Conservation (phyloP, 148 eudicot genomes). For the Vaccinium darrowii region DNA sequence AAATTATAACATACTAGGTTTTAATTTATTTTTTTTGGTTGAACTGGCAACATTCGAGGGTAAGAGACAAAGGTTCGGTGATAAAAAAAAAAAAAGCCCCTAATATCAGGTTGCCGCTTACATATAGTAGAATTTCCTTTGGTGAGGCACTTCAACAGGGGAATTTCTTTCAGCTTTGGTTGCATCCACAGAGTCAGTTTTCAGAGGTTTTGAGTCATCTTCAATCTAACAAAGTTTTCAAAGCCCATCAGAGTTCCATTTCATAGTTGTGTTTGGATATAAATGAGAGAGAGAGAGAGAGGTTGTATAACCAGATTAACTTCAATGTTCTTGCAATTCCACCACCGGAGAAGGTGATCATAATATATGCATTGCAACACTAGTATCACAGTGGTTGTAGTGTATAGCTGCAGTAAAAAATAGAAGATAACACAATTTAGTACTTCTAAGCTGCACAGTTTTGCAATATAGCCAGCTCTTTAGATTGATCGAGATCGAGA, state of each 20-base stretch:
- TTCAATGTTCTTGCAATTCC: slow-evolving; percentile 24
- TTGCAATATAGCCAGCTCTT: not conserved
- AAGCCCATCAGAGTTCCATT: not conserved
- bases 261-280: too few species aligned
- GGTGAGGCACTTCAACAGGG: slow-evolving; percentile 42
- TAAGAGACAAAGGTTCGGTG: too few species aligned
- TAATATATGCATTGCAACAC: slow-evolving; percentile 70
- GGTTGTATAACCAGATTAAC: slow-evolving; percentile 19
- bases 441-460: not conserved
- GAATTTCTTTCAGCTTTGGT: slow-evolving; percentile 21
- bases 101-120: not conserved
- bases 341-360: slow-evolving; percentile 42
- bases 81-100: too few species aligned
- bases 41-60: too few species aligned
- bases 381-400: slow-evolving; percentile 52
- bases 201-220: slow-evolving; percentile 47
- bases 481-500: too few species aligned
- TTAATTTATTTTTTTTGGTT: too few species aligned
- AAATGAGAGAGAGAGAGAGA: not conserved
- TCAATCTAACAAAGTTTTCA: slow-evolving; percentile 22
- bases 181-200: slow-evolving; percentile 23
- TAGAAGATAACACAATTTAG: not conserved
- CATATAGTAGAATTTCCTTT: slow-evolving; percentile 49
- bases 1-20: too few species aligned
- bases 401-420: slow-evolving; percentile 48